Conservation (phyloP, 495 filamentous ascomycete genomes). For the Trichoderma gamsii region DNA sequence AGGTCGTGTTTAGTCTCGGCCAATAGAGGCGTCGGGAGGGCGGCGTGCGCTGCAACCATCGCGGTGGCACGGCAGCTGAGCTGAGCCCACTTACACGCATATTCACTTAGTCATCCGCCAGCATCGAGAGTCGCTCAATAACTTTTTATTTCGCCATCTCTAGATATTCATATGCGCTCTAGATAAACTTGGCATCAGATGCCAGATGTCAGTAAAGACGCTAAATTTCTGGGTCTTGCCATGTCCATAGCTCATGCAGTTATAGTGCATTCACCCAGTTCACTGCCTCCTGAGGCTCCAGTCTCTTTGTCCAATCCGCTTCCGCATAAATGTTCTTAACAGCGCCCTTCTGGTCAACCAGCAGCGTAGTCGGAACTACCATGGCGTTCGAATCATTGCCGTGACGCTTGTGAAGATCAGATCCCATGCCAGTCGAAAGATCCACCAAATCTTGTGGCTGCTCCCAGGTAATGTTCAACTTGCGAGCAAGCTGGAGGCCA, state of each 20-base stretch:
- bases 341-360: constrained; percentile 29
- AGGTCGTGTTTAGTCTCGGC: background rate
- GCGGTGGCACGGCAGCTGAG: background rate
- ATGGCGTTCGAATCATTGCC: constrained; percentile 30
- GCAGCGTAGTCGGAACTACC: constrained; percentile 30
- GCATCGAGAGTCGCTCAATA: too few species aligned
- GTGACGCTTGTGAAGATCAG: constrained; percentile 24
- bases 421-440: constrained; percentile 24
- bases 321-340: constrained; percentile 31
- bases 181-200: background rate
- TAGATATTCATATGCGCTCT: background rate
- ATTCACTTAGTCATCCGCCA: background rate
- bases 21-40: background rate
- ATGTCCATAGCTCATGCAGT: background rate
- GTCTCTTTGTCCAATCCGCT: constrained; percentile 28
- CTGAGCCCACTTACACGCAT: background rate
- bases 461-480: constrained; percentile 30
- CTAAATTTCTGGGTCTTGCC: background rate
- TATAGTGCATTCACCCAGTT: constrained; percentile 29
- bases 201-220: background rate
- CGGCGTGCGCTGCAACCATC: background rate
- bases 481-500: constrained; percentile 28
- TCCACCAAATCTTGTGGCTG: constrained; percentile 23
- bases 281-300: constrained; percentile 29
- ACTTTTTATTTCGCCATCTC: background rate